Base-by-base conservation (phyloP, 257 asterid species). In the Gentiana macrophylla region DNA sequence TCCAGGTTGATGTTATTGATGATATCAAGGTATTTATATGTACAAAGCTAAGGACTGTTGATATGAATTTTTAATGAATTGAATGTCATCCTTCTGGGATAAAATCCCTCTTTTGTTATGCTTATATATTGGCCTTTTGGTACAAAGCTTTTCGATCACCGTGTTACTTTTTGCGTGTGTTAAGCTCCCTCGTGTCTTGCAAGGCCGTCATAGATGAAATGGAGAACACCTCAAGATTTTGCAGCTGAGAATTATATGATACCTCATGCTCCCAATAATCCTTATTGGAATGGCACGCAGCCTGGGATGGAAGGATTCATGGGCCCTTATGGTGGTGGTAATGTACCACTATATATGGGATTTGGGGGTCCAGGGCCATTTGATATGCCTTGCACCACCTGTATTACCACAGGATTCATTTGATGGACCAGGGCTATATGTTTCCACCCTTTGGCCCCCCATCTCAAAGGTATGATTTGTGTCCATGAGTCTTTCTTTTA, bases 221-320 rank as follows among this genome's bases (percentile, higher is more conserved):
- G 97, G 97, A 80, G 95, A 74, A 60, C 74, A 55, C 65, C 72
- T 59, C 99, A 84, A 56, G 98, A 82, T 61, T 70, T 80, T 61
- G 82, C 72, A 57, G 86, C 90, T n/a, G 95, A 87, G 70, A 87
- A 80, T 73, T 88, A 92, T 64, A 85, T 84, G 97, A 88, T 86
- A 91, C 69, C 79, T 49, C 99, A 94, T 73, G 54, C 90, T 59
- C 59, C 70, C 35, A 88, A 78, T 79, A 88, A 83, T 76, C 95
- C 94, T 34, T 86, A 79, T 65, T 83, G 94, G 95, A 64, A 73
- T 32, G 94, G 95, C 67, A 77, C 88, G 74, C 97, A 88, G 66
- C 97, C 94, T 66, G 97, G 94, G 67, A 65, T 88, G 60, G 95
- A 88, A 59, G 87, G 86, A 56, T 86, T 78, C 65, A 80, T 82